Percentiles rank a stretch among this genome's conserved stretches.
phyloP scores from a whole-genome alignment of 2,329 filamentous ascomycete genomes.

The Apiospora malaysiana region DNA sequence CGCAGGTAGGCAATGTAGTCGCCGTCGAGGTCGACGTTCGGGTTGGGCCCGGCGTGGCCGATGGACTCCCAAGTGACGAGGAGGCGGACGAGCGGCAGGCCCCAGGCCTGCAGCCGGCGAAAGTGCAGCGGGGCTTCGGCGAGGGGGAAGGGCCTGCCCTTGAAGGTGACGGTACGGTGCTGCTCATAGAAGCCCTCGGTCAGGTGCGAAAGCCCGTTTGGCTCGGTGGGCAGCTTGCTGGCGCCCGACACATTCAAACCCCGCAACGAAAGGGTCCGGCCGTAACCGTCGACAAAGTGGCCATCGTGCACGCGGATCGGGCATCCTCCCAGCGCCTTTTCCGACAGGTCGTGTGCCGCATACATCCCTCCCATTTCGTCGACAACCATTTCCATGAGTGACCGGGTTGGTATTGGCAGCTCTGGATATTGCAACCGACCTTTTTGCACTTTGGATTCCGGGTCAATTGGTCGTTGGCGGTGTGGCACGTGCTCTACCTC shows the following conservation, averaged over 20 bases:
- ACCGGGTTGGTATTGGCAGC: not conserved
- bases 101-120: slow-evolving; percentile 45
- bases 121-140: slow-evolving; percentile 48
- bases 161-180: slow-evolving; percentile 45
- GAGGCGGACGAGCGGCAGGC: slow-evolving; percentile 45
- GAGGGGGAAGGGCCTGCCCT: slow-evolving; percentile 45
- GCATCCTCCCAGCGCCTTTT: slow-evolving; percentile 40
- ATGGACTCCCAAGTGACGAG: slow-evolving; percentile 51
- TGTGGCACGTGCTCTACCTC: slow-evolving; percentile 13
- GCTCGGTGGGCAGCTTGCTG: slow-evolving; percentile 46
- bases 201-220: slow-evolving; percentile 46
- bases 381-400: not conserved
- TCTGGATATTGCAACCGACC: slow-evolving; percentile 7
- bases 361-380: slow-evolving; percentile 6
- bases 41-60: slow-evolving; percentile 41
- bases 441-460: not conserved
- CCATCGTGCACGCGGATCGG: slow-evolving; percentile 37
- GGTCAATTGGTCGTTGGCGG: not conserved
- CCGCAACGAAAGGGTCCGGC: slow-evolving; percentile 47
- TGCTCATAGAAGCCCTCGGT: slow-evolving; percentile 47
- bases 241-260: slow-evolving; percentile 49
- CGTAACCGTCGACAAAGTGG: slow-evolving; percentile 43
- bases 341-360: slow-evolving; percentile 43
- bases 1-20: slow-evolving; percentile 47
- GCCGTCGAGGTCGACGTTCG: slow-evolving; percentile 41